Evolutionary conservation across 164 flowering plant species (phyloP).

Genomic region (Houttuynia cordata): DNA sequence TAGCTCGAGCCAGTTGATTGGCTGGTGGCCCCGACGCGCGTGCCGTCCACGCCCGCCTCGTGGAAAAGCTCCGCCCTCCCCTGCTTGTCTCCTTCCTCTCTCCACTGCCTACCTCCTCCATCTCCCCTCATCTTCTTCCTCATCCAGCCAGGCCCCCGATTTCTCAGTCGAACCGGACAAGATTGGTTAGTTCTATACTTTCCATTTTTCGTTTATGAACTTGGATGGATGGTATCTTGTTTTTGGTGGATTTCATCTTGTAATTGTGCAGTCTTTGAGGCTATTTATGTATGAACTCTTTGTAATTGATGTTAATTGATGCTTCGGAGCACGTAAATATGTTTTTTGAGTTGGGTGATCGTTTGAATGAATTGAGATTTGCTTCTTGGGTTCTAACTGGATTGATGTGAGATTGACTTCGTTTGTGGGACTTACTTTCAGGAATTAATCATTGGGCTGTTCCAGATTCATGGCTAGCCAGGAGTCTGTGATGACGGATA

Average conservation of each 20-base stretch:
- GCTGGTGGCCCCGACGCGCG: slow-evolving; percentile 1
- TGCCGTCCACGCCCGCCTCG: slow-evolving; percentile 20
- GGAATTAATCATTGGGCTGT: slow-evolving; percentile 6
- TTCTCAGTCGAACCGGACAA: background rate
- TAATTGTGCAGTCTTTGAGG: too few relatives aligned
- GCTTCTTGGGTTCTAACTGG: too few relatives aligned
- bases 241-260: too few relatives aligned
- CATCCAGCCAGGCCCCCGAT: background rate
- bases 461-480: slow-evolving; percentile 11
- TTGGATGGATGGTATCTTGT: too few relatives aligned
- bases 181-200: too few relatives aligned
- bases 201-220: too few relatives aligned
- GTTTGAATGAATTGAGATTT: too few relatives aligned
- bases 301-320: too few relatives aligned
- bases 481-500: slow-evolving; percentile 9
- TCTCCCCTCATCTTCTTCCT: background rate
- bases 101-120: background rate
- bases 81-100: background rate
- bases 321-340: too few relatives aligned
- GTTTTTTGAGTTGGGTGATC: too few relatives aligned
- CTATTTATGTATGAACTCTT: too few relatives aligned
- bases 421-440: background rate
- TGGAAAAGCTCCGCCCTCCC: slow-evolving; percentile 2
- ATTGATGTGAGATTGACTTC: too few relatives aligned
- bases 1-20: background rate